phyloP scores from a whole-genome alignment of 371 early-diverging fungal species.

The Mortierella sp. region DNA sequence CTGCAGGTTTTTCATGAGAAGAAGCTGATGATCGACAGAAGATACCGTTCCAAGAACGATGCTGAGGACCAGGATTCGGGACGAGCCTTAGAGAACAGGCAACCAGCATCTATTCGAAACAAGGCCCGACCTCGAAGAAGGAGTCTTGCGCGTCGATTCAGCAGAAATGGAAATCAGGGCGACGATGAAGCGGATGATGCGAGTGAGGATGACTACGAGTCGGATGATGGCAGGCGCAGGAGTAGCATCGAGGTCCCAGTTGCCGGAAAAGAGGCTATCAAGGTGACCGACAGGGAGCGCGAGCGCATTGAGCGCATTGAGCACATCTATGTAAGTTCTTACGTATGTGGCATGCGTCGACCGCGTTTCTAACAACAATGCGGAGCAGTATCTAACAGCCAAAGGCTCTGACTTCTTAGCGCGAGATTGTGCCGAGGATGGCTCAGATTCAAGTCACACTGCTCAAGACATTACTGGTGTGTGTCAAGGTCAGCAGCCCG shows the following conservation, averaged over 20 bases:
- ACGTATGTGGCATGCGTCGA: not conserved
- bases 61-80: slow-evolving; percentile 48
- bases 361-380: no score
- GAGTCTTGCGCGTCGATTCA: slow-evolving; percentile 32
- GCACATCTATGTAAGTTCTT: slow-evolving; percentile 44
- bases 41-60: slow-evolving; percentile 32
- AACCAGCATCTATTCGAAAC: slow-evolving; percentile 33
- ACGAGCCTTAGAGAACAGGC: slow-evolving; percentile 35
- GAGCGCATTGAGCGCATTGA: slow-evolving; percentile 53
- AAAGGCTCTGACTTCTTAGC: not conserved
- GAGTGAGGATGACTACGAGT: slow-evolving; percentile 25
- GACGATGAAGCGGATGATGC: slow-evolving; percentile 36
- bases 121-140: slow-evolving; percentile 28
- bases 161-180: slow-evolving; percentile 42
- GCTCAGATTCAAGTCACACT: slow-evolving; percentile 55
- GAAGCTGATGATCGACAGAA: slow-evolving; percentile 62
- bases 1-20: slow-evolving; percentile 73
- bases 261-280: slow-evolving; percentile 7
- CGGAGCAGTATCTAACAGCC: not conserved
- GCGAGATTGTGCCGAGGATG: slow-evolving; percentile 54
- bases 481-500: slow-evolving; percentile 50
- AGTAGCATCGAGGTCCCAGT: not conserved
- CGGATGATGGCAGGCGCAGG: slow-evolving; percentile 19
- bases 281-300: slow-evolving; percentile 43
- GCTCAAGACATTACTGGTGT: slow-evolving; percentile 51